phyloP scores from a whole-genome alignment of 345 rosid species.

The Sisymbrium irio region DNA sequence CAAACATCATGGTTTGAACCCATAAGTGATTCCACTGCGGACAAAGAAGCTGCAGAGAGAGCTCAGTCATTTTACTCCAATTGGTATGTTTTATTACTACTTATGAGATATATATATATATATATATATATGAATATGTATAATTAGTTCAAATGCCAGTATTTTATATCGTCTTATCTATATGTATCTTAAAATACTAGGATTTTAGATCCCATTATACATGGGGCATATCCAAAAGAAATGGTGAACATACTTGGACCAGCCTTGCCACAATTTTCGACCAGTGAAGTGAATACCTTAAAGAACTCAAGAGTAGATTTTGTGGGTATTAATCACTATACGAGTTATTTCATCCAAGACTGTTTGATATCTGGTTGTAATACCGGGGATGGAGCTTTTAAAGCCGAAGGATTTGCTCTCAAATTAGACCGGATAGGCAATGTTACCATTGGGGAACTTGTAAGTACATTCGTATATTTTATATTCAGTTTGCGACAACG shows the following conservation, averaged over 20 bases:
- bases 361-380: constrained; percentile 50
- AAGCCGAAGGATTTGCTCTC: constrained; percentile 45
- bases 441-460: constrained; percentile 50
- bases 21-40: constrained; percentile 45
- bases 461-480: constrained; percentile 21
- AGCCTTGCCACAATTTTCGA: constrained; percentile 48
- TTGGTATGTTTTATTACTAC: constrained; percentile 39
- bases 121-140: neutral
- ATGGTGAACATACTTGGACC: constrained; percentile 51
- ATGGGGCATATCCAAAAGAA: constrained; percentile 53
- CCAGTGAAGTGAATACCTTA: constrained; percentile 39
- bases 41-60: constrained; percentile 55
- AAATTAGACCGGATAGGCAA: constrained; percentile 44
- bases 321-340: constrained; percentile 63
- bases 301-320: constrained; percentile 45
- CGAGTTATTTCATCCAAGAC: constrained; percentile 51
- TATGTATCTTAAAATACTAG: constrained; percentile 32
- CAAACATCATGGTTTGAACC: constrained; percentile 64
- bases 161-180: neutral
- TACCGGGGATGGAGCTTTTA: constrained; percentile 44
- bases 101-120: no score
- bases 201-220: constrained; percentile 61
- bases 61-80: constrained; percentile 57
- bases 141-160: neutral
- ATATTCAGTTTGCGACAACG: no score